phyloP scores from a whole-genome alignment of 371 early-diverging fungal species.

The Mycotypha africana region DNA sequence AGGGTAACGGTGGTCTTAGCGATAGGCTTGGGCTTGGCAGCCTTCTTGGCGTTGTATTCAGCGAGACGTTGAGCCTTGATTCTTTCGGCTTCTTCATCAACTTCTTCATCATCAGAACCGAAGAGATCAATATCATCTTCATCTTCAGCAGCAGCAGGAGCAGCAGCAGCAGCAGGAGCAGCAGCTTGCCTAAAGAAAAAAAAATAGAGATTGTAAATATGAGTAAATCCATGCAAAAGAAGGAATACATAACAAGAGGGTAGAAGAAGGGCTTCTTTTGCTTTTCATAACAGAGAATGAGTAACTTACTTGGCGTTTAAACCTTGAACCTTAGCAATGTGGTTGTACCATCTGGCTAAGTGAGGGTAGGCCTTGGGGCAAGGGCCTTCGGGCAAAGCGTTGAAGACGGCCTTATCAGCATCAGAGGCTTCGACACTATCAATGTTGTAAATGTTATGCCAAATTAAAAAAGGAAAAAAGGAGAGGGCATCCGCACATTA shows the following conservation, averaged over 20 bases:
- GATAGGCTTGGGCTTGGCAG: slow-evolving; percentile 82
- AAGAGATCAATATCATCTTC: slow-evolving; percentile 96
- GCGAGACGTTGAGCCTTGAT: slow-evolving; percentile 85
- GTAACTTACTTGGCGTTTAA: slow-evolving; percentile 51
- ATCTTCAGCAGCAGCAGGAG: slow-evolving; percentile 67
- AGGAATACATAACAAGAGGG: background rate
- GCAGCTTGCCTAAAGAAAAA: slow-evolving; percentile 22
- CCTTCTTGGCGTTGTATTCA: slow-evolving; percentile 93
- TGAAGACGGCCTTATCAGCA: slow-evolving; percentile 85
- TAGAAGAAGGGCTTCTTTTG: too few relatives aligned
- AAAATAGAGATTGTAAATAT: slow-evolving; percentile 3
- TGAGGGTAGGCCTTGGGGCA: slow-evolving; percentile 77
- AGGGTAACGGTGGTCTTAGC: slow-evolving; percentile 92
- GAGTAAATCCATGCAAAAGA: background rate
- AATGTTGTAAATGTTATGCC: too few relatives aligned
- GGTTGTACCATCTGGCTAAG: slow-evolving; percentile 93
- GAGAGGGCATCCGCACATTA: too few relatives aligned
- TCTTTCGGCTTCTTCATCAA: slow-evolving; percentile 87
- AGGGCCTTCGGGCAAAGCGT: slow-evolving; percentile 75
- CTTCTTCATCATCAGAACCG: slow-evolving; percentile 89
- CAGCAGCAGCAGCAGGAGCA: slow-evolving; percentile 46
- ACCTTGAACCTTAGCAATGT: slow-evolving; percentile 73
- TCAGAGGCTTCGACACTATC: slow-evolving; percentile 74
- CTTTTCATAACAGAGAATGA: too few relatives aligned
- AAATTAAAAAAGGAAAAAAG: too few relatives aligned